A percentile compares a stretch with the other conserved stretches of the same genome.
Evolutionary conservation across 768 basidiomycete genomes (phyloP).

Genomic region (Trametes elegans): DNA sequence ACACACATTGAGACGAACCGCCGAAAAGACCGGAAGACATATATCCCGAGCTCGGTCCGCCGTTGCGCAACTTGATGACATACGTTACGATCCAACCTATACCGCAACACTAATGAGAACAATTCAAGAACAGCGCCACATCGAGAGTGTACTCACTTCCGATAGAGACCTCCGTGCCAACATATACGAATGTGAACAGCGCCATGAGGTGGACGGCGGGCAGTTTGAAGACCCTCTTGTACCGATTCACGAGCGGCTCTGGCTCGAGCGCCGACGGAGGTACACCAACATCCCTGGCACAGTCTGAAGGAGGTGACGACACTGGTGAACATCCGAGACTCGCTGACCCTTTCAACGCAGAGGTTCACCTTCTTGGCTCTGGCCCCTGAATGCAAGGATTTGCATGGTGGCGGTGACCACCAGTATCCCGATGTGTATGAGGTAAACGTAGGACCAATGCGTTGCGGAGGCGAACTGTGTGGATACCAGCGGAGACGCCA

Average conservation of each 20-base stretch:
- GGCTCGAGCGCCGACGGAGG: conserved; percentile 30
- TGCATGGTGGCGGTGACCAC: conserved; percentile 19
- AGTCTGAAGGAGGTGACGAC: conserved; percentile 44
- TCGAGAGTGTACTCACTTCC: conserved; percentile 34
- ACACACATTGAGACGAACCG: conserved; percentile 22
- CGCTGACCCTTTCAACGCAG: too few relatives aligned
- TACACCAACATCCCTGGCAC: conserved; percentile 52
- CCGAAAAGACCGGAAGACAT: conserved; percentile 51
- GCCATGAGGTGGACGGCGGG: conserved; percentile 41
- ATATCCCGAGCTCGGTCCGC: conserved; percentile 47
- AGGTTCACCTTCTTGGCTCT: conserved; percentile 29
- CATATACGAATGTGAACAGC: conserved; percentile 42
- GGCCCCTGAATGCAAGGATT: conserved; percentile 27
- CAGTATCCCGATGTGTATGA: conserved; percentile 32
- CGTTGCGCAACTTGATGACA: conserved; percentile 43
- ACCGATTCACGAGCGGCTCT: conserved; percentile 34
- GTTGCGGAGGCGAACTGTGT: conserved; percentile 43
- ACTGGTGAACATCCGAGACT: background rate
- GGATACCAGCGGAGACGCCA: conserved; percentile 48
- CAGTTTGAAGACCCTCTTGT: conserved; percentile 43
- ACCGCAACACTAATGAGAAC: background rate
- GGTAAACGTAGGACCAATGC: conserved; percentile 44
- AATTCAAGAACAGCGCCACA: background rate
- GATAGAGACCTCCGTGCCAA: conserved; percentile 38
- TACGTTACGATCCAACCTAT: conserved; percentile 58